Conservation (phyloP, 371 early-diverging fungal genomes). For the Mortierella sp. region DNA sequence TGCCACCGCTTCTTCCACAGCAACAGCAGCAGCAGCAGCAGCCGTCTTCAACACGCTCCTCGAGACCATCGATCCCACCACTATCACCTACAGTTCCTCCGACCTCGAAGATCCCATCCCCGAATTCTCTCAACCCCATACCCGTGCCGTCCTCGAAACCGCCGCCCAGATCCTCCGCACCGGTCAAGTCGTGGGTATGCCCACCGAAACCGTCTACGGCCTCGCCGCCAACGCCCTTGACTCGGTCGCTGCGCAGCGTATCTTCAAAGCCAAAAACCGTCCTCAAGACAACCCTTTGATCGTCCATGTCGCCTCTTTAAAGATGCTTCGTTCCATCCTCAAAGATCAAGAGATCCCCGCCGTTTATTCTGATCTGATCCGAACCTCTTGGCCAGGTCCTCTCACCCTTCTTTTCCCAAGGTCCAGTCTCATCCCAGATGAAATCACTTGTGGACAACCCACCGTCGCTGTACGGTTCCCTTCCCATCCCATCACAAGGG, state of each 20-base stretch:
- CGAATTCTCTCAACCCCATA: slow-evolving; percentile 26
- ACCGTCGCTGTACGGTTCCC: slow-evolving; percentile 98
- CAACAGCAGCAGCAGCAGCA: not conserved
- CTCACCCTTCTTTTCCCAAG: slow-evolving; percentile 94
- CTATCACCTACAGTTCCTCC: slow-evolving; percentile 30
- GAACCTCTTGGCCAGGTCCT: slow-evolving; percentile 97
- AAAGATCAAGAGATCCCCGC: slow-evolving; percentile 63
- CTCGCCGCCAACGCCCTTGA: slow-evolving; percentile 93
- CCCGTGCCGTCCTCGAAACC: slow-evolving; percentile 52
- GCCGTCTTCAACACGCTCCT: slow-evolving; percentile 34
- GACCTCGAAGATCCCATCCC: slow-evolving; percentile 49
- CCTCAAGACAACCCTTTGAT: slow-evolving; percentile 99
- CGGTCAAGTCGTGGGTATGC: slow-evolving; percentile 89
- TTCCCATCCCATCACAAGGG: slow-evolving; percentile 90
- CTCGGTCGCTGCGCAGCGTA: slow-evolving; percentile 77
- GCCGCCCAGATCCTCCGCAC: slow-evolving; percentile 59
- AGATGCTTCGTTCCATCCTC: slow-evolving; percentile 85
- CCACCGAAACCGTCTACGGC: slow-evolving; percentile 99
- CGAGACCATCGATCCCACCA: slow-evolving; percentile 42
- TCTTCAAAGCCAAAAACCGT: slow-evolving; percentile 88
- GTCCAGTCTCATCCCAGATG: slow-evolving; percentile 70
- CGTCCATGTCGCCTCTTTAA: slow-evolving; percentile 93
- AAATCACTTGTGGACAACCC: slow-evolving; percentile 85
- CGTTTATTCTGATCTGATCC: slow-evolving; percentile 74
- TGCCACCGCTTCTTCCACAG: not conserved